These are phyloP conservation scores for Rhizopogon sp. DNA, from an alignment of 768 basidiomycete species.

Conservation along the genomic window DNA sequence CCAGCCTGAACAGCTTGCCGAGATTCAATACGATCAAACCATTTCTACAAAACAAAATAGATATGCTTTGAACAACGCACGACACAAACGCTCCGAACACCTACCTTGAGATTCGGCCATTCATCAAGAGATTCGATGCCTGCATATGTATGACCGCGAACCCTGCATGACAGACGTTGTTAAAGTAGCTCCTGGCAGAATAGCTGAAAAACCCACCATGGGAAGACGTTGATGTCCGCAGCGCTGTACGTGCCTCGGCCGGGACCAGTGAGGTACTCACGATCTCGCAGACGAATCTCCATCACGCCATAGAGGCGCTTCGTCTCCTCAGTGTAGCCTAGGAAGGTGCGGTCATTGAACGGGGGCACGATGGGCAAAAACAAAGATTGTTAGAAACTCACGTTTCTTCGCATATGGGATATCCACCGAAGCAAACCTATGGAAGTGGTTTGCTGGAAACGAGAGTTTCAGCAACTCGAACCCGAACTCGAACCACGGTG, in stretches of 20 bases:
- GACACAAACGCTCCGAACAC: neutral
- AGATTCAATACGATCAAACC: slow-evolving; percentile 32
- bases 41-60: slow-evolving; percentile 17
- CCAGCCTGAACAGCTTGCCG: slow-evolving; percentile 30
- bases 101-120: slow-evolving; percentile 35
- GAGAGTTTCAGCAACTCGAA: neutral
- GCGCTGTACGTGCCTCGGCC: slow-evolving; percentile 28
- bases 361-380: neutral
- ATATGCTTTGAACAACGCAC: neutral
- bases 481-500: too few species aligned
- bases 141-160: slow-evolving; percentile 21
- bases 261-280: slow-evolving; percentile 43
- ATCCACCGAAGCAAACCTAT: slow-evolving; percentile 25
- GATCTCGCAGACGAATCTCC: slow-evolving; percentile 37
- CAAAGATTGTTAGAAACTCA: neutral
- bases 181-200: too few species aligned
- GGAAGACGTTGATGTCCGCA: slow-evolving; percentile 34
- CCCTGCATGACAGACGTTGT: slow-evolving; percentile 23
- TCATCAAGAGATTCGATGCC: slow-evolving; percentile 31
- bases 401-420: slow-evolving; percentile 34
- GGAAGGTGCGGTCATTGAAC: too few species aligned
- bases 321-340: slow-evolving; percentile 43
- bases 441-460: slow-evolving; percentile 33
- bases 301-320: slow-evolving; percentile 43
- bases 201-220: slow-evolving; percentile 5